Base-by-base conservation (phyloP, 2,329 filamentous ascomycete species). In the Pseudocercospora eumusae region DNA sequence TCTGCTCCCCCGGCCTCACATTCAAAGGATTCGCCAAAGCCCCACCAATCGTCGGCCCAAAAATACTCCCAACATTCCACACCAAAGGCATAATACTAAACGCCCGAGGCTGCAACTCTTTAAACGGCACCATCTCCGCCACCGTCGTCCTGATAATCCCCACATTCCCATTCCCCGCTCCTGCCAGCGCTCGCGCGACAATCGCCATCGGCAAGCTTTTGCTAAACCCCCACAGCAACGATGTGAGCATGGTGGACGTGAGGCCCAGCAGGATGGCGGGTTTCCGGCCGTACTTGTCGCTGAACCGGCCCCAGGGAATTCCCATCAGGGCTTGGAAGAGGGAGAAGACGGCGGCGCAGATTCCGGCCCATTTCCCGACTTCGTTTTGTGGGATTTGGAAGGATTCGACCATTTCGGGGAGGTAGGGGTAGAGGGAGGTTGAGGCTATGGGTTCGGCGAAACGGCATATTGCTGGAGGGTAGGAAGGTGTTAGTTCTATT, bases 51-150 rank as follows among this genome's bases (percentile, higher is more conserved):
- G 87, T 88, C 1, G 93, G 93, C 0, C 93, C 93, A 68, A 96
- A 90, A 40, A 96, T 91, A 36, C 87, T 90, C 0, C 93, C 93
- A 57, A 97, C 80, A 10, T 88, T 92, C 89, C 92, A 98, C 1
- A 89, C 90, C 15, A 98, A 78, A 3, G 93, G 93, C 93, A 98
- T 97, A 50, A 98, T 82, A 66, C 89, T 92, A 75, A 98, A 98
- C 0, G 95, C 95, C 57, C 87, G 82, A 0, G 93, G 93, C 72
- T 97, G 93, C 6, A 96, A 81, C 72, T 92, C 89, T 74, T 85
- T 92, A 75, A 95, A 87, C 0, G 92, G 90, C 1, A 96, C 92
- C 83, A 97, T 87, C 75, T 97, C 93, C 0, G 93, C 93, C 1
- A 97, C 92, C 79, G 95, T 92, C 13, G 74, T 75, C 67, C 93